Evolutionary conservation across 176 grass and related monocot genomes (phyloP), one percentile per base, ranked within the genome.

Genomic region (Musa troglodytarum): DNA sequence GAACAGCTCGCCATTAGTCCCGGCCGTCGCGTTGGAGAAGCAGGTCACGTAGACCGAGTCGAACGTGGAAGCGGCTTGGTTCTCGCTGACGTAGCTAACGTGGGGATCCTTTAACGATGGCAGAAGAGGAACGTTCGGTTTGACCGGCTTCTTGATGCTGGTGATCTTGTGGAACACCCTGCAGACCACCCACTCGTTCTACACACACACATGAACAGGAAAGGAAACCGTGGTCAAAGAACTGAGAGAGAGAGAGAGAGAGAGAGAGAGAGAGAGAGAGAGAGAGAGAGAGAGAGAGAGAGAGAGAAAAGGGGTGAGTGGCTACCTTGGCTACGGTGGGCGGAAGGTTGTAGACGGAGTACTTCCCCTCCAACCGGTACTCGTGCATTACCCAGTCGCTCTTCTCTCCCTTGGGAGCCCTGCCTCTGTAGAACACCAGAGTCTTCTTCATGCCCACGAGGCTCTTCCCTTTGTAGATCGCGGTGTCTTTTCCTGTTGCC

Each of bases 171-270:
- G 83, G 85, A 90, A 90, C 81, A 94, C 88, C 67, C 88, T 87
- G 76, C 91, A 94, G 71, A 94, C 79, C 72, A 90, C 91, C 91
- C 91, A 94, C 81, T 94, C 91, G 76, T 88, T 94, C 91, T 94
- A 58, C 29, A 1, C 24, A 28, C 4, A 50, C 73, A 2, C 50
- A 20, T 10, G 53, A 28, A 54, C 28, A 52, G 7, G 49, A 57
- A 29, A 71, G 6, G n/a, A 56, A 74, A 56, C 17, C 49, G 25
- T 43, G 34, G 34, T 43, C 34, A 43, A 43, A 43, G 34, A 43
- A 4, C 4, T 49, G 49, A 34, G 3, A 29, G 7, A 55, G 19
- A 69, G 22, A 61, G 1, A 59, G 12, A 59, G 25, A 20, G 0
- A 50, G 8, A 14, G 6, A 14, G 2, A 51, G n/a, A 3, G 7